phyloP scores from a whole-genome alignment of 148 eudicot genomes.

The Fagopyrum homotropicum region DNA sequence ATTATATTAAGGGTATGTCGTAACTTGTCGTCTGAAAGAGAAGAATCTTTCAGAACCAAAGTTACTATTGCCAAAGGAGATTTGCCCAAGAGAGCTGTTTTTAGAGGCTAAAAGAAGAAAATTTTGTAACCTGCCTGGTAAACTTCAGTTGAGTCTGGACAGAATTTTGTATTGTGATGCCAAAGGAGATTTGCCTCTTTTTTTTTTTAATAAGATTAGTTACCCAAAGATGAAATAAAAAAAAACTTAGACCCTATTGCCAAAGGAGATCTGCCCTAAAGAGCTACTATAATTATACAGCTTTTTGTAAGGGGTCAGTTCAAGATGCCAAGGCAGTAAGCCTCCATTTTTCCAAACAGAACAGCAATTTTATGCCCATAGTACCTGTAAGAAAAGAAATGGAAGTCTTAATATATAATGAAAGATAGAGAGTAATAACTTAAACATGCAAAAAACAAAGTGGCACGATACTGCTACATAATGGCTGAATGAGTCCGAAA shows the following conservation, averaged over 20 bases:
- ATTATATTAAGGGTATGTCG: slow-evolving; percentile 14
- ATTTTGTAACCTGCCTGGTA: slow-evolving; percentile 11
- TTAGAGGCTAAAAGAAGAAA: slow-evolving; percentile 7
- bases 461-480: not conserved
- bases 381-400: slow-evolving; percentile 31
- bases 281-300: slow-evolving; percentile 15
- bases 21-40: slow-evolving; percentile 10
- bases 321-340: slow-evolving; percentile 16
- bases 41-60: slow-evolving; percentile 15
- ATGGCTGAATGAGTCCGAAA: not conserved
- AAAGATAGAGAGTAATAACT: not conserved
- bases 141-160: not conserved
- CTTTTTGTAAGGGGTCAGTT: slow-evolving; percentile 13
- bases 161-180: slow-evolving; percentile 11
- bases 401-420: not conserved
- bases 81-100: slow-evolving; percentile 43
- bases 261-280: slow-evolving; percentile 40
- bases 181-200: slow-evolving; percentile 35
- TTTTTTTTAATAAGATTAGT: not conserved
- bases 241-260: slow-evolving; percentile 21
- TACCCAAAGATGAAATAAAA: not conserved
- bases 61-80: slow-evolving; percentile 63
- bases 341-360: slow-evolving; percentile 16
- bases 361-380: slow-evolving; percentile 31
- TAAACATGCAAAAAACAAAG: not conserved